phyloP scores from a whole-genome alignment of 2,329 filamentous ascomycete species.

The Pyricularia sp. region DNA sequence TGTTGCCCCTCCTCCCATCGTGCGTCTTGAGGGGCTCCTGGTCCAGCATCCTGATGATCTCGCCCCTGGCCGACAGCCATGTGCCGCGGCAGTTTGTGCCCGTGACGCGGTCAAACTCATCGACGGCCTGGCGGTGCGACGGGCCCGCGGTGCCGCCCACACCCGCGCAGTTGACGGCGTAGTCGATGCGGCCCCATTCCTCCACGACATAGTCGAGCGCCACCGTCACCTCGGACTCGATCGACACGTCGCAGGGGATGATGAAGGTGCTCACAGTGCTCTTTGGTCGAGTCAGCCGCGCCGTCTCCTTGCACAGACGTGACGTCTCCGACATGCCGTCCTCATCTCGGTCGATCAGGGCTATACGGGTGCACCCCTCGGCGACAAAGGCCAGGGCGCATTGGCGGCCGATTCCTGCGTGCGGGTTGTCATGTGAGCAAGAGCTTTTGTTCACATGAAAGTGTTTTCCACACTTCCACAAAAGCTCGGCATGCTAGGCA shows the following conservation, averaged over 20 bases:
- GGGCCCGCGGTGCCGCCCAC: conserved; percentile 23
- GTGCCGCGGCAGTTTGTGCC: conserved; percentile 28
- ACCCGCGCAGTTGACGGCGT: conserved; percentile 31
- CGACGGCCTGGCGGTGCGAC: conserved; percentile 19
- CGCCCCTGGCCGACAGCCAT: conserved; percentile 30
- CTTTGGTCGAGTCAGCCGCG: not conserved
- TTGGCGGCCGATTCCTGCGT: conserved; percentile 27
- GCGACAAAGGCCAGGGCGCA: conserved; percentile 27
- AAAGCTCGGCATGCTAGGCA: not conserved
- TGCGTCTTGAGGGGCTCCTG: conserved; percentile 28
- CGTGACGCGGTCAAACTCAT: conserved; percentile 29
- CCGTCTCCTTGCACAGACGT: conserved; percentile 10
- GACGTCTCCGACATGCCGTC: conserved; percentile 19
- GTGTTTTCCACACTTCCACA: not conserved
- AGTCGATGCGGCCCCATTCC: conserved; percentile 28
- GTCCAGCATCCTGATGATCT: conserved; percentile 27
- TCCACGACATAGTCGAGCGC: conserved; percentile 19
- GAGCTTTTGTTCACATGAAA: not conserved
- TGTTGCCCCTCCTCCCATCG: conserved; percentile 25
- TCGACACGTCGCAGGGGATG: conserved; percentile 20
- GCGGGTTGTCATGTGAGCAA: not conserved
- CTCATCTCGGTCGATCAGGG: conserved; percentile 24
- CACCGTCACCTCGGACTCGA: conserved; percentile 19
- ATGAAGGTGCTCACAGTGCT: conserved; percentile 9
- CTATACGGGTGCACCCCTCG: conserved; percentile 29